Conservation (phyloP, 1,284 basidiomycete genomes). For the Apiotrichum gracile region DNA sequence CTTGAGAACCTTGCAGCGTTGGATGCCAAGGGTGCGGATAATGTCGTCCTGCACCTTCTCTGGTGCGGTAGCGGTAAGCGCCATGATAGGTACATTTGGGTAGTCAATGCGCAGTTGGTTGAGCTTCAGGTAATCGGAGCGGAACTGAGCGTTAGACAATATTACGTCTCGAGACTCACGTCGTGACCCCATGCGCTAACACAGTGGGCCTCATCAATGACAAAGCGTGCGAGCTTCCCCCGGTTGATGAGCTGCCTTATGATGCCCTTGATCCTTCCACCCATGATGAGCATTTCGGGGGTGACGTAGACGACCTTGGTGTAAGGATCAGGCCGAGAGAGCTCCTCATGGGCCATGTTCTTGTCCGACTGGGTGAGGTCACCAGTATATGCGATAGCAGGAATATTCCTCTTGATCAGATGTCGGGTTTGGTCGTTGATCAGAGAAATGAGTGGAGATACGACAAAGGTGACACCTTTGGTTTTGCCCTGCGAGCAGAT, state of each 20-base stretch:
- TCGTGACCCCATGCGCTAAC: conserved; percentile 56
- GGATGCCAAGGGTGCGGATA: conserved; percentile 62
- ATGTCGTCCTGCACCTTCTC: conserved; percentile 72
- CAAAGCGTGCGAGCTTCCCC: conserved; percentile 73
- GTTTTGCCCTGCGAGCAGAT: conserved; percentile 68
- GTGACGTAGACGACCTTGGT: conserved; percentile 80
- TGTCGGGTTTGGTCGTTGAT: conserved; percentile 84
- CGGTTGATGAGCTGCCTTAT: conserved; percentile 57
- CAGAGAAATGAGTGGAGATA: conserved; percentile 82
- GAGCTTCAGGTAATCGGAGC: conserved; percentile 55
- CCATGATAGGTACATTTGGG: conserved; percentile 83
- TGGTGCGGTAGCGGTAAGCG: conserved; percentile 90
- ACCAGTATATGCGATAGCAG: conserved; percentile 67
- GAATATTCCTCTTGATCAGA: conserved; percentile 61
- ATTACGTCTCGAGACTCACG: conserved; percentile 21
- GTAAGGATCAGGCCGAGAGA: conserved; percentile 44
- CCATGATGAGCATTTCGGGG: conserved; percentile 77
- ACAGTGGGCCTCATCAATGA: conserved; percentile 95
- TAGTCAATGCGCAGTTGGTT: conserved; percentile 65
- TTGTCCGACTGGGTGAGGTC: conserved; percentile 51
- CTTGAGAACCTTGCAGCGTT: conserved; percentile 57
- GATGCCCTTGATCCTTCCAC: conserved; percentile 55
- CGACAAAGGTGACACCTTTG: conserved; percentile 78
- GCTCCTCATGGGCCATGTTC: conserved; percentile 50
- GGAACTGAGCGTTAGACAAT: conserved; percentile 35